Percentiles rank a stretch among this genome's conserved stretches.
phyloP scores from a whole-genome alignment of 2,329 filamentous ascomycete species.

The Shiraia sp. region DNA sequence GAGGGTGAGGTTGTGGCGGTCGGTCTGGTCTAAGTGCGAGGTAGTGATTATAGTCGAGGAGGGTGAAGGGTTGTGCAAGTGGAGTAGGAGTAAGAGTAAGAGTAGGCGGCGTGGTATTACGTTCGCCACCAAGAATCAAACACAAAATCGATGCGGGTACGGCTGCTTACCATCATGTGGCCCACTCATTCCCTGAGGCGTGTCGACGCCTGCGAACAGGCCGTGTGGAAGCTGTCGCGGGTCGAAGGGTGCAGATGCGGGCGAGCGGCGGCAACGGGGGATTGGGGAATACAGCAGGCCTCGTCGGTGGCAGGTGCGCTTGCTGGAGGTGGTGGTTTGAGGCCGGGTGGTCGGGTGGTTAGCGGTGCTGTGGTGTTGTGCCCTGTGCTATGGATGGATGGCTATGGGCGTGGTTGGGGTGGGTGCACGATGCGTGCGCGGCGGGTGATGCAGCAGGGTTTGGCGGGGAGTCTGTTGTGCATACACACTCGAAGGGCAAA shows the following conservation, averaged over 20 bases:
- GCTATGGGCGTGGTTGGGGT: too few species aligned
- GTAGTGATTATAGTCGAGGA: neutral
- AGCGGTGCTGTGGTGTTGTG: too few species aligned
- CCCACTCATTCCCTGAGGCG: slow-evolving; percentile 45
- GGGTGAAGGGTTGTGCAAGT: too few species aligned
- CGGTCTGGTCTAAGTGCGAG: neutral
- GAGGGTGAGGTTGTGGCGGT: neutral
- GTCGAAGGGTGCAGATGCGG: slow-evolving; percentile 9
- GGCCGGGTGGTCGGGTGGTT: too few species aligned
- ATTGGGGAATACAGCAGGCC: too few species aligned
- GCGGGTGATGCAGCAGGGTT: slow-evolving; percentile 16
- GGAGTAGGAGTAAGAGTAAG: slow-evolving; percentile 2
- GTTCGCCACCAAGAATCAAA: slow-evolving; percentile 10
- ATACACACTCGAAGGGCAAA: slow-evolving; percentile 6
- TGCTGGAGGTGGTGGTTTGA: too few species aligned
- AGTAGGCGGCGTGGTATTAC: neutral
- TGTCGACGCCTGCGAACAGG: slow-evolving; percentile 32
- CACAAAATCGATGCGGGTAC: slow-evolving; percentile 5
- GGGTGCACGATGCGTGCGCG: slow-evolving; percentile 6
- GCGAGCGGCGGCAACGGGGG: slow-evolving; percentile 6
- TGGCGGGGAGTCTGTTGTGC: slow-evolving; percentile 9
- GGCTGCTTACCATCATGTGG: slow-evolving; percentile 45
- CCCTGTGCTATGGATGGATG: too few species aligned
- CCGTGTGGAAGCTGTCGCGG: slow-evolving; percentile 16
- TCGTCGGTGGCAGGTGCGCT: too few species aligned